Percentiles rank a stretch among this genome's conserved stretches.
phyloP scores from a whole-genome alignment of 176 grass and related monocot species.

The Musa itinerans region DNA sequence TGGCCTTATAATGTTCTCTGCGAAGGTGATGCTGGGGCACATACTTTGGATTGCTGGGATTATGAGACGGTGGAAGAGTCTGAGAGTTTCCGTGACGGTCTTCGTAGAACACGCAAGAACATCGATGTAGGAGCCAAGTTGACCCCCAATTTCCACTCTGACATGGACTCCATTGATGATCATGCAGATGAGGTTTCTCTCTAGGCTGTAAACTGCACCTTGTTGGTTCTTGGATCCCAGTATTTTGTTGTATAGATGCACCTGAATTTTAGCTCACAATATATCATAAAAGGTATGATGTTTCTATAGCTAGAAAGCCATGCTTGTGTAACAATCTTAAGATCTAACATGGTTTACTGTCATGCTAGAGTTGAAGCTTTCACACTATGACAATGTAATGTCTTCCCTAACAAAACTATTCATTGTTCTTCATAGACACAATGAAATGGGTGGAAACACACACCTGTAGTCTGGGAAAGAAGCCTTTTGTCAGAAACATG shows the following conservation, averaged over 20 bases:
- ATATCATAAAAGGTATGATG: too few relatives aligned
- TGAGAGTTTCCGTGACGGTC: slow-evolving; percentile 76
- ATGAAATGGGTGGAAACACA: not conserved
- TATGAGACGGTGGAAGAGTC: slow-evolving; percentile 54
- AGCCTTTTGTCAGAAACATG: slow-evolving; percentile 58
- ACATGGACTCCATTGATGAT: slow-evolving; percentile 64
- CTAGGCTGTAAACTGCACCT: slow-evolving; percentile 47
- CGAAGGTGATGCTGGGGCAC: slow-evolving; percentile 46
- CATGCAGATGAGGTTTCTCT: slow-evolving; percentile 71
- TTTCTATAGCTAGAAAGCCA: too few relatives aligned
- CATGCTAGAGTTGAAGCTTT: too few relatives aligned
- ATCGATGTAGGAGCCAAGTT: slow-evolving; percentile 51
- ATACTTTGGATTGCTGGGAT: slow-evolving; percentile 60
- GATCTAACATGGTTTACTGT: too few relatives aligned
- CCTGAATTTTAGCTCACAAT: slow-evolving; percentile 32
- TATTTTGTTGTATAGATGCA: slow-evolving; percentile 74
- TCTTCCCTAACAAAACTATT: too few relatives aligned
- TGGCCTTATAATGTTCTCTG: slow-evolving; percentile 70
- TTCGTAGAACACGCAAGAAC: slow-evolving; percentile 74
- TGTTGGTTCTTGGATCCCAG: slow-evolving; percentile 30
- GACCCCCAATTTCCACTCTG: slow-evolving; percentile 44
- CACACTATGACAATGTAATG: too few relatives aligned
- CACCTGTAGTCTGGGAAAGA: slow-evolving; percentile 91
- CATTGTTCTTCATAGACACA: too few relatives aligned
- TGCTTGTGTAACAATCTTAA: too few relatives aligned